phyloP scores from a whole-genome alignment of 73 alveolate species.

The Blepharisma stoltei region DNA sequence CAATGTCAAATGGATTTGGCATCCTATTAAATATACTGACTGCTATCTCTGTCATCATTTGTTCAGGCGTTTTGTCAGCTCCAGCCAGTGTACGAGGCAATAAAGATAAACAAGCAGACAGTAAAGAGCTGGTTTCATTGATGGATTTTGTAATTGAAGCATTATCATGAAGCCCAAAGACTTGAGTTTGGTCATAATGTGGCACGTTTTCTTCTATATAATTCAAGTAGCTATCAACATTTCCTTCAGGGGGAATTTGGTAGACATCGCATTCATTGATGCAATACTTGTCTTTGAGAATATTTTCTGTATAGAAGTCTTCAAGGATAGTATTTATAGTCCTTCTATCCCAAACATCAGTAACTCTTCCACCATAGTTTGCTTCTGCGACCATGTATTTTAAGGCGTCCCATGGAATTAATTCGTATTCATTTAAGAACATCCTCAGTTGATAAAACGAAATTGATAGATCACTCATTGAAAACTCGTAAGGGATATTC shows the following conservation, averaged over 20 bases:
- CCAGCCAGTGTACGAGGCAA: conserved; percentile 87
- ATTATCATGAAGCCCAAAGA: conserved; percentile 99
- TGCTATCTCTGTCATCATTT: conserved; percentile 82
- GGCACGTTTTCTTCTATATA: conserved; percentile 90
- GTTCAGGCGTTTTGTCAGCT: conserved; percentile 91
- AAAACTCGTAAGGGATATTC: conserved; percentile 99
- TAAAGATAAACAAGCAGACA: conserved; percentile 85
- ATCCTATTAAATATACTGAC: conserved; percentile 77
- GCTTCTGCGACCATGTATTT: conserved; percentile 99
- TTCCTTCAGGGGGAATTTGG: conserved; percentile 87
- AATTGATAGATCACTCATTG: conserved; percentile 96
- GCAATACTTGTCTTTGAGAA: conserved; percentile 84
- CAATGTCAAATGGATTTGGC: conserved; percentile 91
- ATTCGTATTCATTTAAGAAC: conserved; percentile 96
- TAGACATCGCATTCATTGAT: conserved; percentile 79
- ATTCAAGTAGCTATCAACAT: conserved; percentile 84
- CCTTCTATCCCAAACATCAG: conserved; percentile 99
- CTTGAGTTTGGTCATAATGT: conserved; percentile 92
- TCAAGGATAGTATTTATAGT: conserved; percentile 89
- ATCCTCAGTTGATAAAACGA: conserved; percentile 94
- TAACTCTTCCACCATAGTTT: conserved; percentile 99
- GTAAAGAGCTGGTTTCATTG: conserved; percentile 79
- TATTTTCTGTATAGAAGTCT: conserved; percentile 86
- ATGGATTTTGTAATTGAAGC: conserved; percentile 99
- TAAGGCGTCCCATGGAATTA: conserved; percentile 95